A percentile compares a stretch with the other conserved stretches of the same genome.
These are phyloP conservation scores for Boletus reticuloceps DNA, from an alignment of 768 basidiomycete species.

Conservation along the genomic window DNA sequence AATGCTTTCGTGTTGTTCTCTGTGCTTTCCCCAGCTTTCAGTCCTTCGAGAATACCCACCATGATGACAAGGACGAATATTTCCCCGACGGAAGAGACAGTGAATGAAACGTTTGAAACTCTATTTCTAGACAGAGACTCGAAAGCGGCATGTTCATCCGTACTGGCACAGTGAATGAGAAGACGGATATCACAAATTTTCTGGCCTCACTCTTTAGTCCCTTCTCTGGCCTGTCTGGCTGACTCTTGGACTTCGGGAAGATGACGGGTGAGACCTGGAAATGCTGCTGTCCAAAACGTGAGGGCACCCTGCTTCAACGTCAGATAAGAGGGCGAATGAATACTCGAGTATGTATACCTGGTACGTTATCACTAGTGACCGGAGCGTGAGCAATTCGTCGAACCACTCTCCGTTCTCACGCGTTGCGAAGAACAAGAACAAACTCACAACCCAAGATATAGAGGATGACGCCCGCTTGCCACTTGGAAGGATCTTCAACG, in stretches of 20 bases:
- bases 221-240: constrained; percentile 35
- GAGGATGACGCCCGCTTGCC: constrained; percentile 58
- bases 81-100: constrained; percentile 68
- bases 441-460: constrained; percentile 64
- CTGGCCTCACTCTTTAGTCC: constrained; percentile 44
- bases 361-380: constrained; percentile 60
- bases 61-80: constrained; percentile 67
- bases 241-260: constrained; percentile 67
- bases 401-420: background rate
- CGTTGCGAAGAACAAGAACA: background rate
- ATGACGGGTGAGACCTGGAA: constrained; percentile 70
- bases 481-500: constrained; percentile 61
- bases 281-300: constrained; percentile 84
- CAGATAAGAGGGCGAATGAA: background rate
- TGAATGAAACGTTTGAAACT: constrained; percentile 73
- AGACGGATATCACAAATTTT: background rate
- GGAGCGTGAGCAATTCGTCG: background rate
- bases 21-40: constrained; percentile 57
- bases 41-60: constrained; percentile 69
- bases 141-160: constrained; percentile 49
- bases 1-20: constrained; percentile 76
- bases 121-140: constrained; percentile 70
- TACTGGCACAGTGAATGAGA: constrained; percentile 22
- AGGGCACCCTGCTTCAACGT: constrained; percentile 48
- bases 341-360: constrained; percentile 39